Evolutionary conservation across 192 early-diverging fungal genomes (phyloP).

Genomic region (Phlyctochytrium bullatum): DNA sequence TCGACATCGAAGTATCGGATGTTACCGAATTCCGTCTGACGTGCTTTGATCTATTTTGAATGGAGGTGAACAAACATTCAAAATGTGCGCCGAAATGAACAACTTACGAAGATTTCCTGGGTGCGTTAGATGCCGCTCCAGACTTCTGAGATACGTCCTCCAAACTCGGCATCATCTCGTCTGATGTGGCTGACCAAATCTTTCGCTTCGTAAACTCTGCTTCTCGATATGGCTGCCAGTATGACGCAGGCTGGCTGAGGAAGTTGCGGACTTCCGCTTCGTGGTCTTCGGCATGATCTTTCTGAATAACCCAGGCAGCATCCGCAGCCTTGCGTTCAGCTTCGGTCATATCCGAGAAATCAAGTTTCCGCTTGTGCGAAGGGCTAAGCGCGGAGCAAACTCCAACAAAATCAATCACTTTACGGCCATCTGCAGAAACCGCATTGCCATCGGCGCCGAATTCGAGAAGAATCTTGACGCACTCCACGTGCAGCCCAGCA

Average conservation of each 20-base stretch:
- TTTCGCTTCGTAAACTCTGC: slow-evolving; percentile 12
- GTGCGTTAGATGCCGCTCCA: no score
- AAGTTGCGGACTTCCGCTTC: neutral
- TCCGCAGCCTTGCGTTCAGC: neutral
- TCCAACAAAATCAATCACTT: slow-evolving; percentile 21
- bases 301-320: no score
- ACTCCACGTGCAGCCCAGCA: slow-evolving; percentile 18
- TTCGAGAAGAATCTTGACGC: slow-evolving; percentile 34
- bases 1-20: slow-evolving; percentile 28
- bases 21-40: slow-evolving; percentile 15
- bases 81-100: no score
- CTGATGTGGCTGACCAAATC: neutral
- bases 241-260: neutral
- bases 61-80: no score
- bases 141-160: neutral
- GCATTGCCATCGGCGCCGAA: slow-evolving; percentile 42
- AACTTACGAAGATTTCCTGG: neutral
- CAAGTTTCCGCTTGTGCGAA: neutral
- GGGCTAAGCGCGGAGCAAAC: no score
- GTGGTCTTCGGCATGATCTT: neutral
- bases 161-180: neutral
- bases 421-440: slow-evolving; percentile 22
- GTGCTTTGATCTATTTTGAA: slow-evolving; percentile 8
- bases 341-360: slow-evolving; percentile 8
- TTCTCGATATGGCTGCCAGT: slow-evolving; percentile 11